Conservation (phyloP, 805 yeast species). For the Candida dajiaensis region DNA sequence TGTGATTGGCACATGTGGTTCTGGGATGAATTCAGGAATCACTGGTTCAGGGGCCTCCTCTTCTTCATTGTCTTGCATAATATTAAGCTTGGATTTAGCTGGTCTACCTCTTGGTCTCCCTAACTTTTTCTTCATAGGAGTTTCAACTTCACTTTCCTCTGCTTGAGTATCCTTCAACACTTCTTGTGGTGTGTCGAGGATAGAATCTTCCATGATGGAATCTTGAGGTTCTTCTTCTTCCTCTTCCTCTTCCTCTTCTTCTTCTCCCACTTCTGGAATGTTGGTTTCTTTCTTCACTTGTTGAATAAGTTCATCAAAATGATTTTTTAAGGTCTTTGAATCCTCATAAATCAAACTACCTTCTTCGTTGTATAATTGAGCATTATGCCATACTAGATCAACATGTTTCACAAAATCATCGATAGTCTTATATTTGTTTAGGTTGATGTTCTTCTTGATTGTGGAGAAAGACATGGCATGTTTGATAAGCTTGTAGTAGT, state of each 20-base stretch:
- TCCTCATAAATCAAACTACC: conserved; percentile 67
- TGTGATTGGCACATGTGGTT: neutral
- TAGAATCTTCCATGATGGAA: neutral
- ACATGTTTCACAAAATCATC: conserved; percentile 55
- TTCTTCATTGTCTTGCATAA: neutral
- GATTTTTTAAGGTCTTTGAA: conserved; percentile 52
- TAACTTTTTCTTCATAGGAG: neutral
- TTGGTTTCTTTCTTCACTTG: conserved; percentile 18
- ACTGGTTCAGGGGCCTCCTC: neutral
- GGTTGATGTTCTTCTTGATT: conserved; percentile 46
- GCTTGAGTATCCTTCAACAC: neutral
- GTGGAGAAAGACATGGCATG: conserved; percentile 69
- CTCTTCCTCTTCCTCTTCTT: conserved; percentile 8
- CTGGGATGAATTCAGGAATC: neutral
- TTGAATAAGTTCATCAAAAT: conserved; percentile 38
- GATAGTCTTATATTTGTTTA: conserved; percentile 47
- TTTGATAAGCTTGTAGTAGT: conserved; percentile 66
- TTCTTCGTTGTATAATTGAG: conserved; percentile 71
- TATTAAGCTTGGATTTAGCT: neutral
- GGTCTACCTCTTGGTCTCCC: conserved; percentile 4
- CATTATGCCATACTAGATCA: conserved; percentile 67
- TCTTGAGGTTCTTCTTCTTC: conserved; percentile 4
- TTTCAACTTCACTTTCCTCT: neutral
- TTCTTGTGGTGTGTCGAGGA: conserved; percentile 1
- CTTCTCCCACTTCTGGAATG: conserved; percentile 7